phyloP scores from a whole-genome alignment of 2,329 filamentous ascomycete species.

The Monosporascus sp. region DNA sequence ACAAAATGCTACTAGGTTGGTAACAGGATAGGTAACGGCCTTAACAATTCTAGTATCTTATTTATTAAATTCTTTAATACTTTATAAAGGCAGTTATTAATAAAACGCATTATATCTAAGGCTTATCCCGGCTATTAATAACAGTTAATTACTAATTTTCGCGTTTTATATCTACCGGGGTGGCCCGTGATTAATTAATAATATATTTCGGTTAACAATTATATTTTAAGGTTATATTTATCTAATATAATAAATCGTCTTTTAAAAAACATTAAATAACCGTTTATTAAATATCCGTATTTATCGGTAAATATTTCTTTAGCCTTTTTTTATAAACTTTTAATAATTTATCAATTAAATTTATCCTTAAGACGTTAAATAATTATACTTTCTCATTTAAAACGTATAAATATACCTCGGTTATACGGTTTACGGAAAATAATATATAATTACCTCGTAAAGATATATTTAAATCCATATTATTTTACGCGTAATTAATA shows the following conservation, averaged over 20 bases:
- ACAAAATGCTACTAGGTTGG: background rate
- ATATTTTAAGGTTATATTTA: too few relatives aligned
- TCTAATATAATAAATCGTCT: background rate
- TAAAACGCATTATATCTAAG: too few relatives aligned
- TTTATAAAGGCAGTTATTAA: background rate
- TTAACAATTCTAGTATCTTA: background rate
- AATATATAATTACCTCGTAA: background rate
- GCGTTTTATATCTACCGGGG: too few relatives aligned
- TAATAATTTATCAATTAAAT: background rate
- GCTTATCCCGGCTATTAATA: background rate
- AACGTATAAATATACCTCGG: background rate
- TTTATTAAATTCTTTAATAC: background rate
- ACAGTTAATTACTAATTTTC: background rate
- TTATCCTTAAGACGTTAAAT: background rate
- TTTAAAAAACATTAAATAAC: background rate
- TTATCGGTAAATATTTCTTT: background rate
- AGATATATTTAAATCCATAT: too few relatives aligned
- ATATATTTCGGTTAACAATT: too few relatives aligned
- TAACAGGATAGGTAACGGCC: background rate
- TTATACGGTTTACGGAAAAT: background rate
- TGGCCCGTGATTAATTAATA: too few relatives aligned
- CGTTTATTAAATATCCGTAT: too few relatives aligned
- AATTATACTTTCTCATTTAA: background rate
- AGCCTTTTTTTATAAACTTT: background rate
- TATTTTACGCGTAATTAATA: too few relatives aligned